Evolutionary conservation across 495 filamentous ascomycete species (phyloP).

Genomic region (Podospora comata): DNA sequence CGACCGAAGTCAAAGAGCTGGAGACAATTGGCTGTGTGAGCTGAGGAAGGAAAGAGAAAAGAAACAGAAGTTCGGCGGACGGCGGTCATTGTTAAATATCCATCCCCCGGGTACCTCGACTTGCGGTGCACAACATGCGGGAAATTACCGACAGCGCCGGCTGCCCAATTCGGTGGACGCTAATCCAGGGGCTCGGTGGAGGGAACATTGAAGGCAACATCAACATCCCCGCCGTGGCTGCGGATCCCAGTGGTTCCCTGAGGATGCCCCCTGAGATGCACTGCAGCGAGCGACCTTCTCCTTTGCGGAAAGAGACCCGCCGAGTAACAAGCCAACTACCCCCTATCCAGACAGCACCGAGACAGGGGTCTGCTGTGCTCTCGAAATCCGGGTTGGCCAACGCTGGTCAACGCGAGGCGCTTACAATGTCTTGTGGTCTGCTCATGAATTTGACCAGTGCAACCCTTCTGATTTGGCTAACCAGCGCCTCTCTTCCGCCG

Average conservation of each 20-base stretch:
- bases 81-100: slow-evolving; percentile 34
- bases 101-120: slow-evolving; percentile 4
- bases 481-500: not conserved
- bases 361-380: slow-evolving; percentile 3
- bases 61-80: slow-evolving; percentile 27
- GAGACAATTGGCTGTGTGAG: slow-evolving; percentile 50
- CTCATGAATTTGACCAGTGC: not conserved
- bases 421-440: slow-evolving; percentile 4
- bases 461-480: slow-evolving; percentile 11
- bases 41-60: slow-evolving; percentile 43
- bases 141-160: slow-evolving; percentile 34
- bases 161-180: slow-evolving; percentile 26
- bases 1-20: slow-evolving; percentile 56
- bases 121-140: slow-evolving; percentile 19
- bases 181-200: slow-evolving; percentile 38
- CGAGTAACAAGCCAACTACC: slow-evolving; percentile 1
- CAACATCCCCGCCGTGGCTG: slow-evolving; percentile 23
- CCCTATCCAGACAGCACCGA: slow-evolving; percentile 16
- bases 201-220: slow-evolving; percentile 19
- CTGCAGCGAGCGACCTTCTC: slow-evolving; percentile 1
- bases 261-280: not conserved
- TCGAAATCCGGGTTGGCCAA: slow-evolving; percentile 12
- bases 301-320: slow-evolving; percentile 4
- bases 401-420: slow-evolving; percentile 1
- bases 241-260: slow-evolving; percentile 13